Evolutionary conservation across 148 eudicot genomes (phyloP), one percentile per base, ranked within the genome.

Genomic region (Polygonum aviculare): DNA sequence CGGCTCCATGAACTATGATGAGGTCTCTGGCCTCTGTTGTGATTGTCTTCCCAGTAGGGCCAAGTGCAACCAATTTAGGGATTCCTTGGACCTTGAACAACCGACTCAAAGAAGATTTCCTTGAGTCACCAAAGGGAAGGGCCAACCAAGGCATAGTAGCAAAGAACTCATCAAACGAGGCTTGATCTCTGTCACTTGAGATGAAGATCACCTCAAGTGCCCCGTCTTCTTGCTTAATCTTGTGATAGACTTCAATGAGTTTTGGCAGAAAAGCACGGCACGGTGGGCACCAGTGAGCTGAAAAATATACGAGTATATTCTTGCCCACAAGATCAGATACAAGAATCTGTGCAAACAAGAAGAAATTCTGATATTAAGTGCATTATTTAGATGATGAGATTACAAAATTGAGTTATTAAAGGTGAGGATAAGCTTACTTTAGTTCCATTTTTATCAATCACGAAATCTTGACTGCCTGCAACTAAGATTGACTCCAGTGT

Each of bases 281-380:
- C 1, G 94, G 94, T 50, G 92, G 90, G 71, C 92, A 92, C 97
- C 97, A 92, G 40, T 88, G 84, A 40, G 97, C 92, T 7, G 94
- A 87, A 77, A 92, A 92, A 54, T 87, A 92, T 2, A 92, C 83
- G 47, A 90, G 87, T 73, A 92, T 80, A 69, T 76, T 75, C 76
- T 88, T 92, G 19, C 94, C 97, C 6, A 88, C 90, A 36, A 92
- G 93, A 47, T 84, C 84, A 62, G 89, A 85, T 2, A 88, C 84
- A 39, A 79, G 86, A 69, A 90, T 74, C 94, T 92, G 83, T 41
- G 59, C 69, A 65, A 40, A 31, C 70, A 15, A 80, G 16, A 31
- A 22, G 21, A 45, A 65, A 62, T 7, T 39, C 4, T 3, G 7
- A 63, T 35, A 15, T 45, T 52, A 19, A 47, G 54, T 8, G 4